Evolutionary conservation across 495 filamentous ascomycete species (phyloP), one percentile per base, ranked within the genome.

Genomic region (Hypoxylon crocopeplum): DNA sequence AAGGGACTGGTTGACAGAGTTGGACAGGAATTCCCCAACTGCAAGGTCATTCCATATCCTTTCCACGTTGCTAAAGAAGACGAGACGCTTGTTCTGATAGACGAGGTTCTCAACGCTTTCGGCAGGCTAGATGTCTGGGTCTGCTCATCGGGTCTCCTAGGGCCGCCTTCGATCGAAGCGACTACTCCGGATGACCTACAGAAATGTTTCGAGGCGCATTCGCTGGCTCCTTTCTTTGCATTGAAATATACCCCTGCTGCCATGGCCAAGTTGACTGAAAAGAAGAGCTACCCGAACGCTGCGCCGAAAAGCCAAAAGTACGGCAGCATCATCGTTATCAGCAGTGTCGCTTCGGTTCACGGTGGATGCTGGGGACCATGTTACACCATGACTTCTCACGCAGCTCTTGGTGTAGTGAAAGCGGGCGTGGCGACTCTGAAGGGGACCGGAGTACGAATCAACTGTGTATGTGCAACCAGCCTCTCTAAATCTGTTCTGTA

Each of bases 241-340:
- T 70, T 86, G 44, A 86, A 85, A 60, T 84, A 86, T 62, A 82
- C 82, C 0, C 84, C 83, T 3, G 76, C 82, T 7, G 84, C 84
- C 2, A 87, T 87, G 84, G 77, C 61, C 16, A 87, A 87, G 67
- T 47, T 74, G 46, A 79, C 77, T 1, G 74, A 75, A 17, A 79
- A 77, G 48, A 71, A 77, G 30, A 74, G 73, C 17, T 87, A 87
- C 64, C 77, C 82, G 0, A 87, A 86, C 66, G 84, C 84, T 5
- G 82, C 78, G 15, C 77, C 77, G 2, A 86, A 87, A 53, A 76
- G 75, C 53, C 72, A 75, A 34, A 72, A 72, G 34, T 87, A 86
- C 64, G 84, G 84, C 13, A 82, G 77, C 59, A 84, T 87, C 27
- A 73, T 86, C 27, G 84, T 86, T 1, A 80, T 84, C 2, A 74